Evolutionary conservation across 2,329 filamentous ascomycete genomes (phyloP), one percentile per base, ranked within the genome.

Genomic region (Dactylonectria estremocensis): DNA sequence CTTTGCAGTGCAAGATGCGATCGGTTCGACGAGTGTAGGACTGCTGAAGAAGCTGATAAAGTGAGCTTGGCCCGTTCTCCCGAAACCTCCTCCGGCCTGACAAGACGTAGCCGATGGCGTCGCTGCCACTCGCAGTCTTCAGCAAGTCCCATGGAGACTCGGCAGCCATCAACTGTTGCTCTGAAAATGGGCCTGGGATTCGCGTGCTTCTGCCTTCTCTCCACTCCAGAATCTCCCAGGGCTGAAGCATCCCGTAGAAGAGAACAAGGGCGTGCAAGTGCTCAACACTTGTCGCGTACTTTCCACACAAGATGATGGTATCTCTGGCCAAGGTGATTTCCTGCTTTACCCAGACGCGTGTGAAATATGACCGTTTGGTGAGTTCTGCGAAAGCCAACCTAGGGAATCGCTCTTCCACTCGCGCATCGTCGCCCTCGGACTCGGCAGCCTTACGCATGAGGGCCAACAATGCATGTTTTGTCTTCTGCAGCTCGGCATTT

Each of bases 341-440:
- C 18, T 66, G 64, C 18, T 66, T 66, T 10, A 62, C 58, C 64
- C 64, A 66, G 13, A 66, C 64, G 1, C 64, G 64, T 8, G 53
- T 54, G n/a, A 66, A 62, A 31, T 66, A 66, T 1, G 53, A 11
- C 20, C 64, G 46, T 6, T 57, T 18, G 13, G 52, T 62, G 8
- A 66, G 28, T 5, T 37, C 31, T 33, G 64, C 64, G 14, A 66
- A 54, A 13, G 64, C 64, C n/a, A 66, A 16, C 20, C 64, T 40
- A 1, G 64, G 64, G 18, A 66, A 16, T 22, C 64, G 50, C 20
- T 66, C 58, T 4, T 58, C 31, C 13, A 24, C 16, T 7, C 35
- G 52, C 18, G 5, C 11, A 2, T 13, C 58, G 11, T 62, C 64
- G 3, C 64, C 64, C 28, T 66, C 64, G 3, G 33, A 28, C 6